Evolutionary conservation across 1,284 basidiomycete genomes (phyloP).

Genomic region (Trametes versicolor): DNA sequence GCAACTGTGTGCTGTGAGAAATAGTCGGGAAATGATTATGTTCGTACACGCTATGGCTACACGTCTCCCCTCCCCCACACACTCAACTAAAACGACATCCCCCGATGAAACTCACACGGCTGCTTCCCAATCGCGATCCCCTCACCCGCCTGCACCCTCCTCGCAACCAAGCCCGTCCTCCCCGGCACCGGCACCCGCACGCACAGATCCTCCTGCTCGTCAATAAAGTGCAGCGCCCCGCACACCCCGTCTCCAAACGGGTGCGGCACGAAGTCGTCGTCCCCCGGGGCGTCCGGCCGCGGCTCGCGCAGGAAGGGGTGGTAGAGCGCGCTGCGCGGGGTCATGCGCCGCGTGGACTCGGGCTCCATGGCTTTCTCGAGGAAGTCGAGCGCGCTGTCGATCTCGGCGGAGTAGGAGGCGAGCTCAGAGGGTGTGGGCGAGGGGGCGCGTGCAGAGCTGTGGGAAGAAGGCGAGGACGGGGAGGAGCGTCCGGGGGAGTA

Average conservation of each 20-base stretch:
- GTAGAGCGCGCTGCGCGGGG: slow-evolving; percentile 77
- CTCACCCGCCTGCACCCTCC: slow-evolving; percentile 65
- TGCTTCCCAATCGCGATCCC: slow-evolving; percentile 73
- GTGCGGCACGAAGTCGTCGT: slow-evolving; percentile 75
- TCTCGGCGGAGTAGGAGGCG: slow-evolving; percentile 59
- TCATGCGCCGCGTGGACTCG: slow-evolving; percentile 79
- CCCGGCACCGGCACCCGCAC: slow-evolving; percentile 51
- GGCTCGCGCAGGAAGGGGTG: slow-evolving; percentile 75
- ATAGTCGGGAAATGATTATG: slow-evolving; percentile 2
- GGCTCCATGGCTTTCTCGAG: slow-evolving; percentile 77
- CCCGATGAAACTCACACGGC: slow-evolving; percentile 75
- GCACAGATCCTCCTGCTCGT: slow-evolving; percentile 65
- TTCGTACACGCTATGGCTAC: slow-evolving; percentile 10
- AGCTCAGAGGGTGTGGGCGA: slow-evolving; percentile 34
- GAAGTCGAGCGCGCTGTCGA: slow-evolving; percentile 79
- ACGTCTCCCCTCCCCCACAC: background rate
- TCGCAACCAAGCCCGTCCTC: slow-evolving; percentile 47
- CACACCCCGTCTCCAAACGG: slow-evolving; percentile 73
- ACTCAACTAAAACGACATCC: background rate
- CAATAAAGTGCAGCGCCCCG: slow-evolving; percentile 62
- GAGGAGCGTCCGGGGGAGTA: slow-evolving; percentile 32
- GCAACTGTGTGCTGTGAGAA: too few relatives aligned
- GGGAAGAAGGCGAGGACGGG: slow-evolving; percentile 29
- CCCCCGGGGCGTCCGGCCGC: slow-evolving; percentile 48
- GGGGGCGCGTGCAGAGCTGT: slow-evolving; percentile 20